Base-by-base conservation (phyloP, 2,329 filamentous ascomycete species). In the Diaporthe ampelina region DNA sequence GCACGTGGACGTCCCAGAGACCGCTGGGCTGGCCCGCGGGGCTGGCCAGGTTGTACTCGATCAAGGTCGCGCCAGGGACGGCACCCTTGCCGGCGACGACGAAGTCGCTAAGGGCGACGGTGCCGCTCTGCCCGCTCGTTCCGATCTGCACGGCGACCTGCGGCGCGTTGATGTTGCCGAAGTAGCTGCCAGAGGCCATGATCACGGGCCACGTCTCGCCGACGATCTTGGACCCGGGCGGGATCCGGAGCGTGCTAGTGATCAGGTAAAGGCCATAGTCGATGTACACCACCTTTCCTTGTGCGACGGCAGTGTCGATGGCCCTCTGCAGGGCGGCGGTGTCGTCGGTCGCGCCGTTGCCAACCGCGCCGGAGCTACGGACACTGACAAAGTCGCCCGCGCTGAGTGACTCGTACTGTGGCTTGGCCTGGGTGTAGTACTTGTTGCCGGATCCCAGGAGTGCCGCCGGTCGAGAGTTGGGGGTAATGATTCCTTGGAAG, bases 1-100 rank as follows among this genome's bases (percentile, higher is more conserved):
- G 90, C 79, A 93, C 90, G 83, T 95, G 94, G 24, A 92, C 90
- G 79, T 95, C 94, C 93, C 93, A 95, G 81, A 92, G 87, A 13
- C 89, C 90, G 26, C 83, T 84, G 4, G 87, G 86, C 48, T 79
- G 80, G 17, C 77, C 79, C 10, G 74, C 61, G 3, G 75, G 73
- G 29, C 84, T 86, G 56, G 85, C 87, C 15, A 95, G 84, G 81
- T 95, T 95, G 86, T 91, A 95, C 81, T 95, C 88, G 72, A 95
- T 90, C 13, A 95, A 84, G 11, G 91, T 87, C 1, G 93, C 93
- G 10, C 94, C 94, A 0, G 90, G 87, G 48, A 91, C 87, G 40
- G 91, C 84, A 2, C 93, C 93, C 75, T 90, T 87, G 0, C 92
- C 94, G 74, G 88, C 89, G n/a, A 95, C 86, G 58, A 95, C 88